Evolutionary conservation across 805 yeast species (phyloP).

Genomic region (Saturnispora hagleri): DNA sequence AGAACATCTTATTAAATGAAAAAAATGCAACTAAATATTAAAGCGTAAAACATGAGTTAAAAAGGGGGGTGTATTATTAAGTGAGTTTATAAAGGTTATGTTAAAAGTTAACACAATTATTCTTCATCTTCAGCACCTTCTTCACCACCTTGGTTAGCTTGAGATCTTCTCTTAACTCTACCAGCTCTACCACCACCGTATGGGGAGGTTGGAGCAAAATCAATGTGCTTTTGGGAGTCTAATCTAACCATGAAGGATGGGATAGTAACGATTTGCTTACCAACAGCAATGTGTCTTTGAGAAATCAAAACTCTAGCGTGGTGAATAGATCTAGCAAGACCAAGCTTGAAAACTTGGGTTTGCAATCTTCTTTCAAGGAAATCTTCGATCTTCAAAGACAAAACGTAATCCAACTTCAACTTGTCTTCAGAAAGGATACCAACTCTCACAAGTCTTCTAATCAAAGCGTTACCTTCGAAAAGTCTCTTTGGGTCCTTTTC

Average conservation of each 20-base stretch:
- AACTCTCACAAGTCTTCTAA: constrained; percentile 97
- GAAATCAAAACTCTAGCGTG: constrained; percentile 98
- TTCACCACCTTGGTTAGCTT: constrained; percentile 53
- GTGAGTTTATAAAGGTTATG: constrained; percentile 12
- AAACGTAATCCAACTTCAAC: constrained; percentile 99
- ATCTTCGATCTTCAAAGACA: constrained; percentile 96
- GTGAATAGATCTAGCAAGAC: constrained; percentile 98
- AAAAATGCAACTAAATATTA: constrained; percentile 1
- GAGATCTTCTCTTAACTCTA: constrained; percentile 96
- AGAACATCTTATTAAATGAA: background rate
- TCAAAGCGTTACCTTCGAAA: constrained; percentile 99
- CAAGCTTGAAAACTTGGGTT: constrained; percentile 99
- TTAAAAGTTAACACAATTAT: constrained; percentile 32
- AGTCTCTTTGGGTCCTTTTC: constrained; percentile 99
- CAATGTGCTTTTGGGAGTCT: constrained; percentile 99
- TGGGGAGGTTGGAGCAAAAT: constrained; percentile 98
- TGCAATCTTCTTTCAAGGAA: constrained; percentile 99
- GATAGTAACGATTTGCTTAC: constrained; percentile 97
- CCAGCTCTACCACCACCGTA: constrained; percentile 99
- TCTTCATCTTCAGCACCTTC: constrained; percentile 57
- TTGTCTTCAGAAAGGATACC: constrained; percentile 99
- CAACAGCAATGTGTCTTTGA: constrained; percentile 99
- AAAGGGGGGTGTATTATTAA: constrained; percentile 7
- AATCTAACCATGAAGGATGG: constrained; percentile 99
- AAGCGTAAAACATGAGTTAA: constrained; percentile 3